Percentiles rank a stretch among this genome's conserved stretches.
phyloP scores from a whole-genome alignment of 2,329 filamentous ascomycete genomes.

The Passalora sequoiae region DNA sequence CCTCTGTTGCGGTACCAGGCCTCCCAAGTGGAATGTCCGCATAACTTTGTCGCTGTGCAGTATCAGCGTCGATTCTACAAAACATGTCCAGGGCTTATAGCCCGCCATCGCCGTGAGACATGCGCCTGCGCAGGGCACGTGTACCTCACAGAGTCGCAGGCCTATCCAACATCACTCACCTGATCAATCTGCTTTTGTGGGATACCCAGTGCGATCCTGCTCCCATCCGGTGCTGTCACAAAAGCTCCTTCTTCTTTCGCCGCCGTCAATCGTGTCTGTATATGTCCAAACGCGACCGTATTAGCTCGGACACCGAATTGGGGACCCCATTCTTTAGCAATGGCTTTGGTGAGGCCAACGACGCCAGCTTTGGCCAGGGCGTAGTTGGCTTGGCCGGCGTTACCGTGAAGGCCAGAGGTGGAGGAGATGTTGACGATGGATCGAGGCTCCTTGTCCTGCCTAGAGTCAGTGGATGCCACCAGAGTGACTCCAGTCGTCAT shows the following conservation, averaged over 20 bases:
- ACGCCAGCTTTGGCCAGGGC: constrained; percentile 79
- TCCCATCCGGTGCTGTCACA: constrained; percentile 67
- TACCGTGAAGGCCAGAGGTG: constrained; percentile 77
- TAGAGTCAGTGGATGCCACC: too few relatives aligned
- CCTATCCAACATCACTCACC: too few relatives aligned
- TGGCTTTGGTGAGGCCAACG: constrained; percentile 76
- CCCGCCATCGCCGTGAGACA: too few relatives aligned
- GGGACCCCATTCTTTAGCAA: constrained; percentile 87
- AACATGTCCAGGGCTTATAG: too few relatives aligned
- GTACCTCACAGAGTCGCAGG: too few relatives aligned
- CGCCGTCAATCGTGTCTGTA: constrained; percentile 72
- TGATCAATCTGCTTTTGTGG: constrained; percentile 55
- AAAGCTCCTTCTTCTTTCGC: constrained; percentile 82
- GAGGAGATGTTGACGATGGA: constrained; percentile 79
- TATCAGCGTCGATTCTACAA: too few relatives aligned
- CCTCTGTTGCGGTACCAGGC: constrained; percentile 73
- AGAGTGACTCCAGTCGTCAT: too few relatives aligned
- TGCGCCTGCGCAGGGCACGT: too few relatives aligned
- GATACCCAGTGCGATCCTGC: constrained; percentile 70
- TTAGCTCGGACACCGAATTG: constrained; percentile 76
- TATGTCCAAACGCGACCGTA: constrained; percentile 78
- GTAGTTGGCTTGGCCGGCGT: constrained; percentile 89
- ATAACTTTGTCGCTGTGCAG: constrained; percentile 37
- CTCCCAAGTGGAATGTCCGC: constrained; percentile 72
- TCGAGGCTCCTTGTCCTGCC: constrained; percentile 73